Evolutionary conservation across 1,284 basidiomycete species (phyloP), one percentile per base, ranked within the genome.

Genomic region (Boletellus deceptivus): DNA sequence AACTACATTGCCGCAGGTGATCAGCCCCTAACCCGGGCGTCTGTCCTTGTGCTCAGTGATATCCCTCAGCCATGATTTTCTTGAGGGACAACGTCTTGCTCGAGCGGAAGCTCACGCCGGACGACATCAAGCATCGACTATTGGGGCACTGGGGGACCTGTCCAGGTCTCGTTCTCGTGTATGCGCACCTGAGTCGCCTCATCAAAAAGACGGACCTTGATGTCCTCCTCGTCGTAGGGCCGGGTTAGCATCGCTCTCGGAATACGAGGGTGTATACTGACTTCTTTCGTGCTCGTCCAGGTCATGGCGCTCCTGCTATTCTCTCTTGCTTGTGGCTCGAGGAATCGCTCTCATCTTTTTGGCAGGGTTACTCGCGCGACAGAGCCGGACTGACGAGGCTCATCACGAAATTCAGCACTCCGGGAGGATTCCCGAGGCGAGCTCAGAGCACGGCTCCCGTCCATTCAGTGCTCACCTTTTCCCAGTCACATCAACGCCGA

Each of bases 241-340:
- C 85, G 46, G 83, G 79, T 77, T 53, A 22, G 65, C 61, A 18
- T 41, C 20, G 1, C 48, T 7, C 3, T 5, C 17, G 1, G 8
- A 5, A 34, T n/a, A 0, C 22, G 29, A 14, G 24, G 24, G 2
- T 8, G 0, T 41, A 3, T 2, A 13, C 22, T 43, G 13, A 46
- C 25, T 9, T 17, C 14, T 17, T 20, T 11, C 27, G 6, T 33
- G 13, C 46, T 35, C 4, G 46, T 37, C 14, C 59, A 74, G 86
- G 89, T 17, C 89, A 91, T 56, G 89, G 89, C 34, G 91, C 92
- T 4, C 92, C 91, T 7, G 89, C 81, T 20, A 78, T 93, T 33
- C 79, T 94, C 16, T 78, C 90, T 8, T 85, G 83, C 55, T 78
- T 93, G 20, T 93, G 87, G 82, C 75, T 93, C 52, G 91, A 93